These are phyloP conservation scores for Dothistroma pini DNA, from an alignment of 2,329 filamentous ascomycete species.

Conservation along the genomic window DNA sequence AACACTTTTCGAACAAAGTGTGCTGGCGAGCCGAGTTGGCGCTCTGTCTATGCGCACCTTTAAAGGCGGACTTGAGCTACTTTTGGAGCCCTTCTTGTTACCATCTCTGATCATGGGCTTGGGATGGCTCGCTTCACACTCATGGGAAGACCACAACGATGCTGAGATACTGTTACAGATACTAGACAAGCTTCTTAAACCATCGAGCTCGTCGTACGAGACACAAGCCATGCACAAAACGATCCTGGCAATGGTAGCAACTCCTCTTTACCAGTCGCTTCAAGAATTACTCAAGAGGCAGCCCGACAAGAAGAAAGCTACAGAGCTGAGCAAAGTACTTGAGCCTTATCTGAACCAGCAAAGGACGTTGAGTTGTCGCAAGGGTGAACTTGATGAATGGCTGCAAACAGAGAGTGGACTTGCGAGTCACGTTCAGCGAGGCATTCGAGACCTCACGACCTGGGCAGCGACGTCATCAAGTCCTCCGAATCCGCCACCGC, in stretches of 20 bases:
- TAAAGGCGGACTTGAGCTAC: constrained; percentile 72
- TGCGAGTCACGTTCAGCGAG: constrained; percentile 55
- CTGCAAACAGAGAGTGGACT: constrained; percentile 50
- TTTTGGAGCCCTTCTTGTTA: constrained; percentile 76
- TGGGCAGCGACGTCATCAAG: constrained; percentile 55
- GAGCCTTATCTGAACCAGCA: constrained; percentile 56
- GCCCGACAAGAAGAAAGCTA: constrained; percentile 65
- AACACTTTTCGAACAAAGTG: constrained; percentile 70
- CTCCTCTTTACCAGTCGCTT: constrained; percentile 64
- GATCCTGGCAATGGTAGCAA: constrained; percentile 68
- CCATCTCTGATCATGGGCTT: constrained; percentile 73
- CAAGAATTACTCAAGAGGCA: constrained; percentile 63
- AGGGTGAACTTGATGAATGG: constrained; percentile 68
- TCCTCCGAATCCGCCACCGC: constrained; percentile 52
- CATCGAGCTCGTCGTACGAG: constrained; percentile 67
- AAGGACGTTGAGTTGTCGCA: constrained; percentile 59
- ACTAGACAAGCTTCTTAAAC: constrained; percentile 67
- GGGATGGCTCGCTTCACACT: constrained; percentile 65
- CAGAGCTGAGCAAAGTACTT: constrained; percentile 61
- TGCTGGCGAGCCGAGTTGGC: constrained; percentile 64
- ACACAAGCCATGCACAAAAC: constrained; percentile 67
- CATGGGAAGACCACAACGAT: constrained; percentile 62
- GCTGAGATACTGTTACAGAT: constrained; percentile 68
- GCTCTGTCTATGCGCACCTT: constrained; percentile 65
- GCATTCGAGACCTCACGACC: constrained; percentile 59